Conservation (phyloP, 116 monocot genomes). For the Phalaenopsis hybrid region DNA sequence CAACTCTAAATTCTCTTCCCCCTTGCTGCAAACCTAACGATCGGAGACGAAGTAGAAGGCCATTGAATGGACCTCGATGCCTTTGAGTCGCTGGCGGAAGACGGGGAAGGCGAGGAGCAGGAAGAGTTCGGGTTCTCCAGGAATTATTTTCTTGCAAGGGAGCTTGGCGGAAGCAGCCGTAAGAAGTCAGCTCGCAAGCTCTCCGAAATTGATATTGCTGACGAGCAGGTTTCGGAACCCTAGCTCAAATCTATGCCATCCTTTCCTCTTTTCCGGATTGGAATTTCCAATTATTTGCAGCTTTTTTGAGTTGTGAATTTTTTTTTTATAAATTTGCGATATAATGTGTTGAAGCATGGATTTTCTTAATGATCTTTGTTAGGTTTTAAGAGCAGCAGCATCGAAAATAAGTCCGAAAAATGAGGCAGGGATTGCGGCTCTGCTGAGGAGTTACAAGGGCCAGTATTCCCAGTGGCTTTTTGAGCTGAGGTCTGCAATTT, state of each 20-base stretch:
- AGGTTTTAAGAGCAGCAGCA: slow-evolving; percentile 62
- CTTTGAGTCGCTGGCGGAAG: background rate
- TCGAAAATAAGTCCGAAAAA: slow-evolving; percentile 48
- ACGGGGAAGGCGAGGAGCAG: slow-evolving; percentile 34
- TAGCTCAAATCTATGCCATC: background rate
- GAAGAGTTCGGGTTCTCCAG: slow-evolving; percentile 75
- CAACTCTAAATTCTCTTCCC: too few species aligned
- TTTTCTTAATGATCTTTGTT: background rate
- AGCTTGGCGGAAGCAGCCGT: slow-evolving; percentile 32
- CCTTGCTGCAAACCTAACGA: too few species aligned
- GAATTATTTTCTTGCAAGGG: slow-evolving; percentile 84
- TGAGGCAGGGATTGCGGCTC: slow-evolving; percentile 58
- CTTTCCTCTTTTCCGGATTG: background rate
- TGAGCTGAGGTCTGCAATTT: slow-evolving; percentile 49
- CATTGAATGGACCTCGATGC: background rate
- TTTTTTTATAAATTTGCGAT: background rate
- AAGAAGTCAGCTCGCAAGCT: slow-evolving; percentile 63
- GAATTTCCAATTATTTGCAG: background rate
- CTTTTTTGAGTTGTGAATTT: background rate
- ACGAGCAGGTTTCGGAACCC: slow-evolving; percentile 49
- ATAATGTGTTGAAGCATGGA: background rate
- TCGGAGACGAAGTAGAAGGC: background rate
- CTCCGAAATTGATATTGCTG: slow-evolving; percentile 47
- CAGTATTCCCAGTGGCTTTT: slow-evolving; percentile 71
- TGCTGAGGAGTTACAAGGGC: slow-evolving; percentile 57